A percentile compares a stretch with the other conserved stretches of the same genome.
Evolutionary conservation across 768 basidiomycete genomes (phyloP).

Genomic region (Naematelia aurantialba): DNA sequence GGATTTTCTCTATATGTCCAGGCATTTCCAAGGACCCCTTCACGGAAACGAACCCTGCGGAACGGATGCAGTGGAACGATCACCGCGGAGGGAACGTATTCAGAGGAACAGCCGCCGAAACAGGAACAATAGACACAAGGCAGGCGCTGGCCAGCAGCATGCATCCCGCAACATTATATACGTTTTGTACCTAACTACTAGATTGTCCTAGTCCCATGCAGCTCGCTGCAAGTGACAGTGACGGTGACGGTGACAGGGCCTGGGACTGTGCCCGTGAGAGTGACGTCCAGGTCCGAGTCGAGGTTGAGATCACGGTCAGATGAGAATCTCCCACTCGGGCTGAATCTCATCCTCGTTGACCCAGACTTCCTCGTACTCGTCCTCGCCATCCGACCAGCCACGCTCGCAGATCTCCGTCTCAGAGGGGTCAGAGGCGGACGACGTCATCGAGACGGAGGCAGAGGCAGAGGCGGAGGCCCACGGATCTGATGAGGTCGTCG

Average conservation of each 20-base stretch:
- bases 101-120: too few relatives aligned
- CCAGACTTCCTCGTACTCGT: conserved; percentile 31
- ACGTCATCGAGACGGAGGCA: not conserved
- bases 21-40: not conserved
- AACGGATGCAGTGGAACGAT: too few relatives aligned
- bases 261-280: too few relatives aligned
- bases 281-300: too few relatives aligned
- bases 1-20: not conserved
- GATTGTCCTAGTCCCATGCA: not conserved
- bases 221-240: not conserved
- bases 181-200: conserved; percentile 4
- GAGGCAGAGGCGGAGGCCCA: not conserved
- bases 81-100: too few relatives aligned
- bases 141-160: not conserved
- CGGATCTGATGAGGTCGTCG: not conserved
- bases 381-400: conserved; percentile 10
- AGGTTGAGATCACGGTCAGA: too few relatives aligned
- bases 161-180: conserved; percentile 1
- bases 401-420: not conserved
- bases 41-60: not conserved
- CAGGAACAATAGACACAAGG: not conserved
- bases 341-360: conserved; percentile 29
- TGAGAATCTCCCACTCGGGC: conserved; percentile 23
- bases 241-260: too few relatives aligned
- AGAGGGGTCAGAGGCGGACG: not conserved